phyloP scores from a whole-genome alignment of 2,329 filamentous ascomycete species.

The Helotiales sp. region DNA sequence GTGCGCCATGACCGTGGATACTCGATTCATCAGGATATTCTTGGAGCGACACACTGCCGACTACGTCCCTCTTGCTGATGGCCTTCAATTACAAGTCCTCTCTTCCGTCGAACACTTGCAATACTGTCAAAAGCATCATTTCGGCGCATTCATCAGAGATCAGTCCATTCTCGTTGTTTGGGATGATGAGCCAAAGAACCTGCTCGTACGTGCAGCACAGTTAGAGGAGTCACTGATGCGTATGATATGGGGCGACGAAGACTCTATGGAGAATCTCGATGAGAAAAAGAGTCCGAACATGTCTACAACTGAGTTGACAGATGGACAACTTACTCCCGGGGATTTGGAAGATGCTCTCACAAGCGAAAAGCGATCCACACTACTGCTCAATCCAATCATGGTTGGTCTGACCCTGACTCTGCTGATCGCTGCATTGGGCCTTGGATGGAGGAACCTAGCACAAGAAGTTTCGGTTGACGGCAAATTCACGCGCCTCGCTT shows the following conservation, averaged over 20 bases:
- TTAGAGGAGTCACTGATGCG: slow-evolving; percentile 55
- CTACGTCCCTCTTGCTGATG: slow-evolving; percentile 58
- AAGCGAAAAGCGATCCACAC: slow-evolving; percentile 46
- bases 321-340: slow-evolving; percentile 32
- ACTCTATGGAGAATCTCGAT: slow-evolving; percentile 37
- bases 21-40: slow-evolving; percentile 61
- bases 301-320: slow-evolving; percentile 20
- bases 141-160: slow-evolving; percentile 63
- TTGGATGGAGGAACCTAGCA: slow-evolving; percentile 56
- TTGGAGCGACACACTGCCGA: slow-evolving; percentile 47
- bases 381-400: slow-evolving; percentile 55
- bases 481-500: slow-evolving; percentile 52
- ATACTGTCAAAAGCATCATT: slow-evolving; percentile 62
- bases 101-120: slow-evolving; percentile 57
- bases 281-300: slow-evolving; percentile 27
- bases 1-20: slow-evolving; percentile 69
- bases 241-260: slow-evolving; percentile 55
- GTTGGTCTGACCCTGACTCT: slow-evolving; percentile 54
- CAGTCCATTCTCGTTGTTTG: slow-evolving; percentile 60
- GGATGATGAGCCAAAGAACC: slow-evolving; percentile 60
- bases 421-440: slow-evolving; percentile 52
- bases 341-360: slow-evolving; percentile 35
- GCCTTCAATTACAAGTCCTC: slow-evolving; percentile 62
- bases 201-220: slow-evolving; percentile 51
- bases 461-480: slow-evolving; percentile 54